These are phyloP conservation scores for Larix sibirica DNA, from an alignment of 83 land plant genomes.

Conservation along the genomic window DNA sequence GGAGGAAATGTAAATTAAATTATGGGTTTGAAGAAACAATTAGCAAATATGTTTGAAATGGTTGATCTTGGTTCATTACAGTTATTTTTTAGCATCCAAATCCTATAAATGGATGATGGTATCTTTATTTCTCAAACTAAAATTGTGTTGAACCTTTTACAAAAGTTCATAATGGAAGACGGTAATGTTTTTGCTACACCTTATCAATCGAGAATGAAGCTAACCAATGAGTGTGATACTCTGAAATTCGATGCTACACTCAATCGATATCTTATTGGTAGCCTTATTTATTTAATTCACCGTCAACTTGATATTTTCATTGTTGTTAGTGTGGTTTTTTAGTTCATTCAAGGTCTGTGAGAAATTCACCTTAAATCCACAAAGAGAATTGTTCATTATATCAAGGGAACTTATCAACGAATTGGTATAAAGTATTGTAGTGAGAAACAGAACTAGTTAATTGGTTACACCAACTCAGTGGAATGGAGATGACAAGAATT, in stretches of 20 bases:
- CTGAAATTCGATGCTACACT: background rate
- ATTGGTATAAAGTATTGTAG: too few species aligned
- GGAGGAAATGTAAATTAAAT: background rate
- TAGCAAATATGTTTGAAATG: background rate
- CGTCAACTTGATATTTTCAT: background rate
- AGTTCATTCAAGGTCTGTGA: background rate
- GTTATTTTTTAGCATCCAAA: background rate
- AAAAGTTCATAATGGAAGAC: background rate
- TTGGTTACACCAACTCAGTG: too few species aligned
- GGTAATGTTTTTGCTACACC: background rate
- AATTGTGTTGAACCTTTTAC: too few species aligned
- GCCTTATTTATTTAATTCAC: background rate
- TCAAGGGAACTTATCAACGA: background rate
- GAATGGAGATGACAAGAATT: too few species aligned
- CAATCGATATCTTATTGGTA: background rate
- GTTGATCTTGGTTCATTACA: background rate
- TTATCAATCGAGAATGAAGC: background rate
- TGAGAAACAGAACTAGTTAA: too few species aligned
- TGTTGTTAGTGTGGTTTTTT: background rate
- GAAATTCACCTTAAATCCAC: background rate
- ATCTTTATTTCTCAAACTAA: background rate
- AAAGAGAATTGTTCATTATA: background rate
- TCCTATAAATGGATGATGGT: background rate
- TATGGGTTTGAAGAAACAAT: too few species aligned
- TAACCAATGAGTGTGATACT: too few species aligned